Evolutionary conservation across 1,284 basidiomycete species (phyloP).

Genomic region (Flammula alnicola): DNA sequence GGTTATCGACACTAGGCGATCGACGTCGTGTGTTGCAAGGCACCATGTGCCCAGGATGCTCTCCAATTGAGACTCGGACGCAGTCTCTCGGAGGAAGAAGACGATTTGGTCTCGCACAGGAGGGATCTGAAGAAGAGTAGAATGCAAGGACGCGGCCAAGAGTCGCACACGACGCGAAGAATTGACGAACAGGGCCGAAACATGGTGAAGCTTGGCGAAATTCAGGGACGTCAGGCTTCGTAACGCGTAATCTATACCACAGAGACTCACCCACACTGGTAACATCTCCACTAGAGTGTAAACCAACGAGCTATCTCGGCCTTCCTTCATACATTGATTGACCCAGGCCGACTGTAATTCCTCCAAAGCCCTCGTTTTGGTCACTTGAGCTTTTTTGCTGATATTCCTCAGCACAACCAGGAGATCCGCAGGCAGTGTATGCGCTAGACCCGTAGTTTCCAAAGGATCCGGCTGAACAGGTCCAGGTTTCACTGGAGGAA

Average conservation of each 20-base stretch:
- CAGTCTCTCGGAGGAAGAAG: constrained; percentile 61
- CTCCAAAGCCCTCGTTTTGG: constrained; percentile 87
- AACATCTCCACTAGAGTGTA: constrained; percentile 65
- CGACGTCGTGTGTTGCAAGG: constrained; percentile 74
- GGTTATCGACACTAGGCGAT: constrained; percentile 59
- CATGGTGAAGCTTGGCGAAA: constrained; percentile 75
- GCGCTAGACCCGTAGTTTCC: constrained; percentile 83
- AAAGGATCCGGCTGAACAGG: constrained; percentile 89
- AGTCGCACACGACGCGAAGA: constrained; percentile 80
- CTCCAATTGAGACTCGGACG: constrained; percentile 61
- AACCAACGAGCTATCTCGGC: constrained; percentile 44
- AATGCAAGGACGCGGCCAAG: constrained; percentile 73
- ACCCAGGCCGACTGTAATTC: constrained; percentile 80
- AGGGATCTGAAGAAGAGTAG: constrained; percentile 65
- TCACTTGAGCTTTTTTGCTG: constrained; percentile 91
- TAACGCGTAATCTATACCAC: constrained; percentile 5
- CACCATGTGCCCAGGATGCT: constrained; percentile 83
- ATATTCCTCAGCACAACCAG: constrained; percentile 84
- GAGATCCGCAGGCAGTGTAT: constrained; percentile 81
- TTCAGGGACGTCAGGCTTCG: constrained; percentile 14
- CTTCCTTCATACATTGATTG: constrained; percentile 47
- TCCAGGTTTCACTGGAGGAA: constrained; percentile 86
- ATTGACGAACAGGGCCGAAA: constrained; percentile 82
- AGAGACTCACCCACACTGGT: constrained; percentile 85
- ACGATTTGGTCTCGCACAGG: constrained; percentile 60